Percentiles rank a stretch among this genome's conserved stretches.
phyloP scores from a whole-genome alignment of 169 alveolate genomes.

The Cyclospora cayetanensis region DNA sequence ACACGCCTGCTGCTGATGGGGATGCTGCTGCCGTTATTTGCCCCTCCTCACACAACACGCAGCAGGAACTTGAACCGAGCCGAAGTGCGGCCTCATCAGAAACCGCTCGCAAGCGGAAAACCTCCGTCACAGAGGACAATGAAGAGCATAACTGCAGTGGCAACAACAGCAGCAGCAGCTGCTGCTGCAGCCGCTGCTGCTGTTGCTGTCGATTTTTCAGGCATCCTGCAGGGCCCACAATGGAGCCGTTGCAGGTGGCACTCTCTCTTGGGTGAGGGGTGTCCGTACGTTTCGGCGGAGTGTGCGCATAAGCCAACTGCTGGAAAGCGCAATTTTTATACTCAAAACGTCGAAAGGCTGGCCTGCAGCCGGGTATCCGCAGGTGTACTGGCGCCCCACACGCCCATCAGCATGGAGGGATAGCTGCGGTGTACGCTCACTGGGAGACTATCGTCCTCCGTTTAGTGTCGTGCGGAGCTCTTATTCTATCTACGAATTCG shows the following conservation, averaged over 20 bases:
- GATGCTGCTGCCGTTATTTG: not conserved
- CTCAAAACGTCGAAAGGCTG: no score
- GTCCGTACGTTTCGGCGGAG: not conserved
- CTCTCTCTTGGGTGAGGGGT: constrained; percentile 14
- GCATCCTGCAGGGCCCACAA: not conserved
- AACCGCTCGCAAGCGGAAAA: not conserved
- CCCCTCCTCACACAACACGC: no score
- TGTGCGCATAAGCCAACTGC: no score
- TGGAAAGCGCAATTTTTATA: no score
- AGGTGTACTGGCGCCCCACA: no score
- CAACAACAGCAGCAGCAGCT: not conserved
- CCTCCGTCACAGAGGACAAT: not conserved
- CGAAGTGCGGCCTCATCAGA: constrained; percentile 2
- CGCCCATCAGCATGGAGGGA: no score
- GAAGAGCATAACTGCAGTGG: not conserved
- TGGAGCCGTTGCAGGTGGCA: constrained; percentile 47
- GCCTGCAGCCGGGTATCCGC: no score
- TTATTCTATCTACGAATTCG: no score
- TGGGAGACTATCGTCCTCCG: no score
- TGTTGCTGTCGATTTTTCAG: constrained; percentile 5
- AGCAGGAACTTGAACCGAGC: not conserved
- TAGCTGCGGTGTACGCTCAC: no score
- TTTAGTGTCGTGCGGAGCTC: no score
- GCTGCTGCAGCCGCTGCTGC: not conserved
- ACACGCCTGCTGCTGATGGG: not conserved